Base-by-base conservation (phyloP, 2,329 filamentous ascomycete genomes). In the Aspergillus fumigatus region DNA sequence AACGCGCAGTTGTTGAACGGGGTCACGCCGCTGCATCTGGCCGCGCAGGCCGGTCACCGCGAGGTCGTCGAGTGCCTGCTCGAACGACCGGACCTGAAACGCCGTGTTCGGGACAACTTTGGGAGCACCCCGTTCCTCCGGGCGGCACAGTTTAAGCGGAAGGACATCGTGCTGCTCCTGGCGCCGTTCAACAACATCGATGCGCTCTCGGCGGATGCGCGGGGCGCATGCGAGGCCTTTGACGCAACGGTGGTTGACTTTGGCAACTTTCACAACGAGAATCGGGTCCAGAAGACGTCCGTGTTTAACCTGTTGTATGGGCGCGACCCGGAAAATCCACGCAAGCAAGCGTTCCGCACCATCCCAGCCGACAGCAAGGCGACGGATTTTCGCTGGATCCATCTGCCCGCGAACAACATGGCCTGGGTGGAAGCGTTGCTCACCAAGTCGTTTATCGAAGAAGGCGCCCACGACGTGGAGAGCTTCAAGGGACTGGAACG, bases 381-480 rank as follows among this genome's bases (percentile, higher is more conserved):
- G 43, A 78, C 78, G 4, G 73, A 78, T 45, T 82, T 82, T 52
- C 72, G 79, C 21, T 82, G 80, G 80, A 81, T 82, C 51, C 80
- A 82, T 69, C 69, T 82, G 5, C 80, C 80, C 4, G 79, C 79
- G 3, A 82, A 82, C 60, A 82, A 82, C 25, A 71, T 73, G 70
- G 79, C 81, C 1, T 88, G 85, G 85, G 80, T 84, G 4, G 84
- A 87, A 68, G 80, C 83, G 0, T 72, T 88, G 1, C 71, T 87
- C n/a, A 83, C 84, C 1, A 87, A 87, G 61, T 79, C 79, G 7
- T 87, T 87, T 61, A 82, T 87, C 35, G 85, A 88, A 66, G 81
- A 83, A 40, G 83, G 83, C 0, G 79, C 81, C 17, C 78, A 79
- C n/a, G 84, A 87, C 65, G 80, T 86, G 1, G 82, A 86, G 64